Conservation (phyloP, 208 protist genomes). For the Trypanosoma scelopori region DNA sequence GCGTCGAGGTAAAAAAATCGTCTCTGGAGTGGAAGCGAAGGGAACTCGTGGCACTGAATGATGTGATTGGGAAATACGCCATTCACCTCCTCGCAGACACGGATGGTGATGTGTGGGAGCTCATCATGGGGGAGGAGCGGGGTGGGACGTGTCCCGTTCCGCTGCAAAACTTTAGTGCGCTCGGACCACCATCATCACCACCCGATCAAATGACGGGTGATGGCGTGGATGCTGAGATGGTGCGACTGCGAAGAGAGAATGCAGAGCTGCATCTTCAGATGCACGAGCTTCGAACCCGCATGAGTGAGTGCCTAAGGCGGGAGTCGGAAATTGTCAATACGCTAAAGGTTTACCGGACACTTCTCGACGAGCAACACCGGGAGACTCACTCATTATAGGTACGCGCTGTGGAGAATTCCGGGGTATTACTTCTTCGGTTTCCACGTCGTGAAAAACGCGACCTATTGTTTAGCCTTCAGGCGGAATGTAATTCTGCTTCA, state of each 20-base stretch:
- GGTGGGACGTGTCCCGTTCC: neutral
- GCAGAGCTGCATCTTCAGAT: conserved; percentile 1
- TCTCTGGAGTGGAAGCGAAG: neutral
- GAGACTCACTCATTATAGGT: neutral
- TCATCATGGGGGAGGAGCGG: neutral
- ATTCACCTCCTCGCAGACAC: conserved; percentile 7
- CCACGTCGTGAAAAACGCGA: neutral
- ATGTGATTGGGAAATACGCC: conserved; percentile 4
- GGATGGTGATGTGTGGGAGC: neutral
- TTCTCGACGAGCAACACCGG: neutral
- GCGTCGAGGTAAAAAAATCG: neutral
- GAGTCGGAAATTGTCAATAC: neutral
- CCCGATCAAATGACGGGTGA: too few relatives aligned
- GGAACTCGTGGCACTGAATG: neutral
- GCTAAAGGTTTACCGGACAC: neutral
- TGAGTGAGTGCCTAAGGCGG: neutral
- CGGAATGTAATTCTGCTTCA: too few relatives aligned
- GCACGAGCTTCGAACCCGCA: neutral
- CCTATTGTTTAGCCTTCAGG: too few relatives aligned
- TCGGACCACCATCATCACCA: neutral
- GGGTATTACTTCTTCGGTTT: neutral
- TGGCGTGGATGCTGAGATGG: neutral
- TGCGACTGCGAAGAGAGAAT: conserved; percentile 3
- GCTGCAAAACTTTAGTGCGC: neutral
- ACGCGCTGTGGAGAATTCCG: too few relatives aligned